phyloP scores from a whole-genome alignment of 169 alveolate species.

The Cryptosporidium xiaoi region DNA sequence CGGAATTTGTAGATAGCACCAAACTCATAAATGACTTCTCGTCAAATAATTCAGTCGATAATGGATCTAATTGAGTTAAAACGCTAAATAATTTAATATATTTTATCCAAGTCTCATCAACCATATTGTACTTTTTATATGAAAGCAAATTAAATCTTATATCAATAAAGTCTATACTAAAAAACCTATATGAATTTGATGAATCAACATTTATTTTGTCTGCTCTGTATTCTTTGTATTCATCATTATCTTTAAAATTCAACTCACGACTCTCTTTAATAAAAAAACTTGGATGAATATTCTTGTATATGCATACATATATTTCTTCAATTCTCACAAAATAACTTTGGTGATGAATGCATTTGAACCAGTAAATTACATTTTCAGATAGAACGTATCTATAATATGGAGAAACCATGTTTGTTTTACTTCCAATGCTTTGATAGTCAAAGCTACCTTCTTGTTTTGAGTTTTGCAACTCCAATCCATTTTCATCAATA shows the following conservation, averaged over 20 bases:
- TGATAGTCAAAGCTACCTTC: conserved; percentile 59
- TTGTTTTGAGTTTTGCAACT: neutral
- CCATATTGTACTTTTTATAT: conserved; percentile 63
- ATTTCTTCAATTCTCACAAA: conserved; percentile 45
- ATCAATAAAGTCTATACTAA: conserved; percentile 54
- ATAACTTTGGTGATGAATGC: conserved; percentile 27
- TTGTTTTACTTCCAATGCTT: neutral
- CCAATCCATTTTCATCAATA: conserved; percentile 21
- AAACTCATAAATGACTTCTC: conserved; percentile 60
- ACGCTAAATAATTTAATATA: conserved; percentile 49
- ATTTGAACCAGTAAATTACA: conserved; percentile 53
- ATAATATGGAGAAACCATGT: conserved; percentile 43
- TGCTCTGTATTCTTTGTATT: neutral
- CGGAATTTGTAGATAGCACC: conserved; percentile 59
- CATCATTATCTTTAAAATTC: neutral
- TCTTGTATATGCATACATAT: conserved; percentile 33
- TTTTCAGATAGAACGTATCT: conserved; percentile 59
- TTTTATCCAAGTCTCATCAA: conserved; percentile 70
- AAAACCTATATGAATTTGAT: conserved; percentile 26
- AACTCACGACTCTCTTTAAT: neutral
- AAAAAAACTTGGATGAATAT: neutral
- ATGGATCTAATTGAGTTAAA: conserved; percentile 29
- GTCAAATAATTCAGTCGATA: conserved; percentile 26
- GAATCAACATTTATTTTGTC: neutral
- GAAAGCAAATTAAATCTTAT: conserved; percentile 13